phyloP scores from a whole-genome alignment of 345 rosid genomes.

The Bretschneidera sinensis region DNA sequence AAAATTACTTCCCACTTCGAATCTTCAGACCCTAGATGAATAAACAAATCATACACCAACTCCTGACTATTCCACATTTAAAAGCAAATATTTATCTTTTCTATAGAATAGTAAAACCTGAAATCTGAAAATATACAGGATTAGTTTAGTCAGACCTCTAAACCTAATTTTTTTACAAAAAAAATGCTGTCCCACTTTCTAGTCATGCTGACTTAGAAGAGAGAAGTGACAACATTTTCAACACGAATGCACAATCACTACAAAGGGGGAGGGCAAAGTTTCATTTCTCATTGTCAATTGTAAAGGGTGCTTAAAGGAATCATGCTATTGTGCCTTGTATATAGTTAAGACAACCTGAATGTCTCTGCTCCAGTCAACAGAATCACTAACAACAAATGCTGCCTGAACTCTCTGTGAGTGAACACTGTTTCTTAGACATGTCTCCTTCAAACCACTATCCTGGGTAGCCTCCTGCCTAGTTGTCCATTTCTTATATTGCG shows the following conservation, averaged over 20 bases:
- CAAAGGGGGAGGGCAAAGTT: background rate
- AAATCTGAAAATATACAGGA: background rate
- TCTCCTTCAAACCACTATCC: slow-evolving; percentile 13
- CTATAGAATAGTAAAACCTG: background rate
- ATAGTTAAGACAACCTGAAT: slow-evolving; percentile 52
- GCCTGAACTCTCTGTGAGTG: slow-evolving; percentile 64
- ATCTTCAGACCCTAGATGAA: background rate
- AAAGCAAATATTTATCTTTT: too few species aligned
- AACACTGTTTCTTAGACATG: slow-evolving; percentile 21
- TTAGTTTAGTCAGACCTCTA: background rate
- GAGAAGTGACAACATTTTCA: background rate
- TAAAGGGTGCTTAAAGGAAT: background rate
- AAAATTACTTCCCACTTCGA: background rate
- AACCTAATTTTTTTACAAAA: background rate
- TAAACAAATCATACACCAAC: too few species aligned
- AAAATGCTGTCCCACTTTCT: too few species aligned
- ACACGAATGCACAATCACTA: background rate
- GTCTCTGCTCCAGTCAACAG: slow-evolving; percentile 94
- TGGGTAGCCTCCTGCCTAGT: slow-evolving; percentile 22
- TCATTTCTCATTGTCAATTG: background rate
- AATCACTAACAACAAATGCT: slow-evolving; percentile 80
- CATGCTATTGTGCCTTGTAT: background rate
- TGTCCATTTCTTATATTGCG: slow-evolving; percentile 59
- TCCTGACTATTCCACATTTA: too few species aligned
- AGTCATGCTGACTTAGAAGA: background rate